Percentiles rank a stretch among this genome's conserved stretches.
Conservation (phyloP, 495 filamentous ascomycete species). For the Aspergillus cavernicola region DNA sequence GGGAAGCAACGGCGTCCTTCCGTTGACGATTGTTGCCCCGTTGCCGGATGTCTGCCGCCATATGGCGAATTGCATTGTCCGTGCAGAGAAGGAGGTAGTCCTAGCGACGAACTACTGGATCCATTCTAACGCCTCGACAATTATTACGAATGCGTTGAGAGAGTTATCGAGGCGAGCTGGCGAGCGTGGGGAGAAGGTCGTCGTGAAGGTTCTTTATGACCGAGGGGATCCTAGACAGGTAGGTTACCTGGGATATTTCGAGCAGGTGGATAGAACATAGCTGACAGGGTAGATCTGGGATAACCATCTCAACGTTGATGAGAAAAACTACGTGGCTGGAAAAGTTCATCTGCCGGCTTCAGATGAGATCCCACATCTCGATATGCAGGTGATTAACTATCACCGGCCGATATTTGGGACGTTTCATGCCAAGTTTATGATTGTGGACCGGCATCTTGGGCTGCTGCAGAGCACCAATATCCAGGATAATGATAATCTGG, state of each 20-base stretch:
- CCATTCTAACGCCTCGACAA: conserved; percentile 58
- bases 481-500: conserved; percentile 72
- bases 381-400: conserved; percentile 70
- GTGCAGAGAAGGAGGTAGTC: conserved; percentile 68
- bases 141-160: conserved; percentile 63
- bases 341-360: conserved; percentile 57
- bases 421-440: conserved; percentile 73
- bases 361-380: conserved; percentile 64
- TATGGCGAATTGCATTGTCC: conserved; percentile 70
- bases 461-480: conserved; percentile 74
- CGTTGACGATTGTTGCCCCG: conserved; percentile 65
- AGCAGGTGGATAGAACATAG: no score
- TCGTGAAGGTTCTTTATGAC: conserved; percentile 76
- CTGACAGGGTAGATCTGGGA: conserved; percentile 41
- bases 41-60: conserved; percentile 69
- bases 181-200: conserved; percentile 50
- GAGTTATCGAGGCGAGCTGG: conserved; percentile 66
- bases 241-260: no score
- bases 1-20: conserved; percentile 62
- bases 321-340: conserved; percentile 51
- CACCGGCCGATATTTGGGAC: conserved; percentile 71
- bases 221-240: conserved; percentile 62
- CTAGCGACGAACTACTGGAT: conserved; percentile 76
- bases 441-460: conserved; percentile 66
- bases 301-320: conserved; percentile 56